Evolutionary conservation across 1,284 basidiomycete species (phyloP).

Genomic region (Rhodotorula sp.): DNA sequence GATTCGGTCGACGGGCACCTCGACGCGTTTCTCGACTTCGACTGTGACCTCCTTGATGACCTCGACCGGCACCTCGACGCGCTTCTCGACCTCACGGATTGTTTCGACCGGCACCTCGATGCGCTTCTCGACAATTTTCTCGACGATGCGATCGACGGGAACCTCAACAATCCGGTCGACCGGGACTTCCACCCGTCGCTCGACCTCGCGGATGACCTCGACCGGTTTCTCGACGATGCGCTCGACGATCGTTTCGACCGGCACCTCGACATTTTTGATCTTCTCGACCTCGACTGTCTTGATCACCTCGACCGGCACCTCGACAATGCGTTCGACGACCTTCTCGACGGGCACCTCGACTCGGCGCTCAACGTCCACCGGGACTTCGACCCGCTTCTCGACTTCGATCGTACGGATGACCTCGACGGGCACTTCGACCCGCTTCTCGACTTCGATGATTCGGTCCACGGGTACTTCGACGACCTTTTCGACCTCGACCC

Average conservation of each 20-base stretch:
- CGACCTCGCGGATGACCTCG: not conserved
- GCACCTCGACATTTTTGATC: constrained; percentile 6
- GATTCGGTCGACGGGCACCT: constrained; percentile 40
- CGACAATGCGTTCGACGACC: constrained; percentile 4
- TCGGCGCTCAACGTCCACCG: not conserved
- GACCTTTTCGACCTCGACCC: constrained; percentile 24
- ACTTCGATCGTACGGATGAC: not conserved
- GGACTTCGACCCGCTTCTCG: constrained; percentile 7
- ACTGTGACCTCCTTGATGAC: constrained; percentile 12
- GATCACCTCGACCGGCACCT: constrained; percentile 12
- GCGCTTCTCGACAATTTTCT: constrained; percentile 5
- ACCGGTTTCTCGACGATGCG: constrained; percentile 43
- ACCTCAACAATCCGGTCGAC: constrained; percentile 7
- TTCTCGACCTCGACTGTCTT: constrained; percentile 18
- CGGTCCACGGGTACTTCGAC: constrained; percentile 42
- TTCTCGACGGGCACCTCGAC: constrained; percentile 28
- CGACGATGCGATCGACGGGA: constrained; percentile 28
- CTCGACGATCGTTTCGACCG: constrained; percentile 6
- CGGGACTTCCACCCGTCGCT: constrained; percentile 6
- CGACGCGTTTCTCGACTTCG: constrained; percentile 16
- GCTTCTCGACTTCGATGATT: constrained; percentile 2
- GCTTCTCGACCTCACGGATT: constrained; percentile 2
- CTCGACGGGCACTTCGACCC: constrained; percentile 12
- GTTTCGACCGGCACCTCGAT: not conserved
- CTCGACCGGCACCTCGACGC: constrained; percentile 15